Evolutionary conservation across 2,329 filamentous ascomycete species (phyloP), one percentile per base, ranked within the genome.

Genomic region (Sporothrix euskadiensis): DNA sequence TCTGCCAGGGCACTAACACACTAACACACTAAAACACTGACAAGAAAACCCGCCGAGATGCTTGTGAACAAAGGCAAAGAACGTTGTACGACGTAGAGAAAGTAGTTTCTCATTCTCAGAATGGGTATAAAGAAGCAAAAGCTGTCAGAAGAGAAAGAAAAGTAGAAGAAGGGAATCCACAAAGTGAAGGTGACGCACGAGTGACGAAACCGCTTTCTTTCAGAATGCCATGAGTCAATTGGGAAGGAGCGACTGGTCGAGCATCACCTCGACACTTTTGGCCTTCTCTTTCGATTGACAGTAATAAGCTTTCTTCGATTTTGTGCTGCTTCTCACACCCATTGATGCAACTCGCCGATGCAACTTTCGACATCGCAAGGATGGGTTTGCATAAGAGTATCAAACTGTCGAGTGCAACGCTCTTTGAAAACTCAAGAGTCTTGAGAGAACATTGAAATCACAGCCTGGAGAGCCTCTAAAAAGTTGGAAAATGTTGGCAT

Each of bases 401-500:
- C 5, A 14, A 19, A 12, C 19, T 8, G 30, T 59, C 30, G 4
- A 35, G 30, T 47, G n/a, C 61, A 30, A 47, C 61, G 61, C n/a
- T 47, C 39, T 16, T n/a, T 14, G 9, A 61, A 16, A 19, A 1
- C 9, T 16, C 22, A 26, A 26, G 52, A 41, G 39, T 41, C n/a
- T 10, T 12, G 16, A 19, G 54, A 39, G 14, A 7, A 19, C 14
- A 49, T 6, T 16, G 44, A 49, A 4, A 49, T 16, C 4, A 49
- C 44, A 16, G 44, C 44, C 44, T 49, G 14, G 14, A 19, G 14
- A 49, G 44, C 44, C 44, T 49, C 44, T 49, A 26, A 69, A 71
- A 74, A 71, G 71, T 74, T 74, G 73, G 71, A 69, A 74, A 47
- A 73, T 65, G 66, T 74, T 74, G 73, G 73, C 69, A 26, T 19